phyloP scores from a whole-genome alignment of 2,329 filamentous ascomycete genomes.

The Fusarium protoensiforme region DNA sequence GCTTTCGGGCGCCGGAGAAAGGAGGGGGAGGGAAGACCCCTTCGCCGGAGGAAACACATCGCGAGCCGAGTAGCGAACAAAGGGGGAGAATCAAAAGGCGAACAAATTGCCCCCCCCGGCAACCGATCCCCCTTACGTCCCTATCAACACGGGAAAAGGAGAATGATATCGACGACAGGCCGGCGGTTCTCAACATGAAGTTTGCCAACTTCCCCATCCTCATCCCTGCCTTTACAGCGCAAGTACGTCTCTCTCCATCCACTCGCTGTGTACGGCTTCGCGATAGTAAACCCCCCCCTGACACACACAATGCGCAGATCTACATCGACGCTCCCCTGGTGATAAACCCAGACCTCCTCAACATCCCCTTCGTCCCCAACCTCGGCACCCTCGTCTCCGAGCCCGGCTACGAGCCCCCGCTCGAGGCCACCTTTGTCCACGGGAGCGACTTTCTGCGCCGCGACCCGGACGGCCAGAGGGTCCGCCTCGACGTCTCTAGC shows the following conservation, averaged over 20 bases:
- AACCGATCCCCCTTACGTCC: not conserved
- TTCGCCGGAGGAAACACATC: not conserved
- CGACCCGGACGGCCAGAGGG: conserved; percentile 50
- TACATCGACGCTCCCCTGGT: conserved; percentile 48
- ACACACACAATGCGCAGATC: conserved; percentile 37
- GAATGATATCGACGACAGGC: conserved; percentile 18
- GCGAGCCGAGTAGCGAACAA: not conserved
- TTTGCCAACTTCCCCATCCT: conserved; percentile 51
- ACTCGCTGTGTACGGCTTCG: not conserved
- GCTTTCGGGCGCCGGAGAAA: not conserved
- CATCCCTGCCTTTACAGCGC: conserved; percentile 52
- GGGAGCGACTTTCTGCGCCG: conserved; percentile 54
- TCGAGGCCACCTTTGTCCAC: conserved; percentile 52
- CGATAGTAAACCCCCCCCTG: not conserved
- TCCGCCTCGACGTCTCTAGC: conserved; percentile 52
- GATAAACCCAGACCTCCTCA: conserved; percentile 47
- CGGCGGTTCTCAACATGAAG: conserved; percentile 35
- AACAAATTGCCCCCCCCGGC: not conserved
- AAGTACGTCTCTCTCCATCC: conserved; percentile 41
- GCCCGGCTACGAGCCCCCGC: conserved; percentile 47
- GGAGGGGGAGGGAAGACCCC: not conserved
- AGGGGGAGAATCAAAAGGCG: not conserved
- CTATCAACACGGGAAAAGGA: not conserved
- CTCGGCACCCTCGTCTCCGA: conserved; percentile 50
- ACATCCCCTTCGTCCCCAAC: conserved; percentile 47